Evolutionary conservation across 768 basidiomycete species (phyloP).

Genomic region (Tephrocybe rancida): DNA sequence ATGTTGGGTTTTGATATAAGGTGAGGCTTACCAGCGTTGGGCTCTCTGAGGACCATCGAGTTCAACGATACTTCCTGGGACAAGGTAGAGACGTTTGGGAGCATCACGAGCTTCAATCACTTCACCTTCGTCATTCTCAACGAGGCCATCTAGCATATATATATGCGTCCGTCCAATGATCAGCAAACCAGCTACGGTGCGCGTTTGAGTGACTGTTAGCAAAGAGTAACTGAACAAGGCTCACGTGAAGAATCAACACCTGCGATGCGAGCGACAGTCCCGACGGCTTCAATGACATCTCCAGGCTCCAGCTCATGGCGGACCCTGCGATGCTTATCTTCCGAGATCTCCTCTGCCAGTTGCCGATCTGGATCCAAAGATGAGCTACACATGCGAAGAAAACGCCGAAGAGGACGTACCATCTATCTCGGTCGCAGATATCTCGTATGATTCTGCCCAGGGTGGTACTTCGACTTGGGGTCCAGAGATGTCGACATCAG

Average conservation of each 20-base stretch:
- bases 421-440: slow-evolving; percentile 62
- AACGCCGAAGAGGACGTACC: slow-evolving; percentile 36
- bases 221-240: slow-evolving; percentile 26
- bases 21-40: slow-evolving; percentile 68
- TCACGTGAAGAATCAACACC: slow-evolving; percentile 92
- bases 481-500: slow-evolving; percentile 52
- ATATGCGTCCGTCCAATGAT: slow-evolving; percentile 85
- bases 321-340: slow-evolving; percentile 88
- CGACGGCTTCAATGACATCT: slow-evolving; percentile 85
- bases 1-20: neutral
- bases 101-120: slow-evolving; percentile 88
- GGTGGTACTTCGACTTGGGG: slow-evolving; percentile 66
- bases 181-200: slow-evolving; percentile 73
- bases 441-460: slow-evolving; percentile 75
- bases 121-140: slow-evolving; percentile 85
- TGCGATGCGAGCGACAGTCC: slow-evolving; percentile 84
- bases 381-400: neutral
- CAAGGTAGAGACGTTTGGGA: slow-evolving; percentile 76
- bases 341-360: slow-evolving; percentile 75
- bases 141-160: slow-evolving; percentile 89
- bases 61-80: slow-evolving; percentile 84
- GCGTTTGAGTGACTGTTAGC: neutral
- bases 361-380: slow-evolving; percentile 44
- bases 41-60: slow-evolving; percentile 80
- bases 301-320: slow-evolving; percentile 87